Evolutionary conservation across 331 rosid genomes (phyloP).

Genomic region (Rhamnella rubrinervis): DNA sequence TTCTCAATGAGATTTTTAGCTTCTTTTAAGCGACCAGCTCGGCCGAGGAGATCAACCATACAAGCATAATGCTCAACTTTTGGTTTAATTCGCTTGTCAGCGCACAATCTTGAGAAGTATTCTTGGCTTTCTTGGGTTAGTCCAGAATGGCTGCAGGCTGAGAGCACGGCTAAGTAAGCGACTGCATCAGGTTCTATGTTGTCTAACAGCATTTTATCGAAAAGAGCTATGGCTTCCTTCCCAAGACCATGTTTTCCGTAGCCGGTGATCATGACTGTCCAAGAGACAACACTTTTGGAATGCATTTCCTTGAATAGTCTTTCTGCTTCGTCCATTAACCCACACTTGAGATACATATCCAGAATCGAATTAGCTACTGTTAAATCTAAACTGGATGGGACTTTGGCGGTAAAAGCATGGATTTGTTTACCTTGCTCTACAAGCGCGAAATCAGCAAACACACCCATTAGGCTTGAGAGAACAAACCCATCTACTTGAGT

Average conservation of each 20-base stretch:
- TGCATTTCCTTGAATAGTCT: slow-evolving; percentile 46
- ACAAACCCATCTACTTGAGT: slow-evolving; percentile 48
- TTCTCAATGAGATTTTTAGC: slow-evolving; percentile 49
- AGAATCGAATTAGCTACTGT: slow-evolving; percentile 59
- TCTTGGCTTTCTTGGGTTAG: slow-evolving; percentile 52
- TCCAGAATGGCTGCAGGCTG: slow-evolving; percentile 73
- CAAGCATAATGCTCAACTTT: slow-evolving; percentile 83
- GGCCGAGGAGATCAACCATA: slow-evolving; percentile 82
- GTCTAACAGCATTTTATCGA: slow-evolving; percentile 41
- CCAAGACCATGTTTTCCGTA: slow-evolving; percentile 68
- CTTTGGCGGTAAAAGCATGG: slow-evolving; percentile 55
- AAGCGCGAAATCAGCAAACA: slow-evolving; percentile 63
- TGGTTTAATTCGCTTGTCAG: slow-evolving; percentile 31
- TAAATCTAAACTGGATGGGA: slow-evolving; percentile 52
- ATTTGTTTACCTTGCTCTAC: slow-evolving; percentile 65
- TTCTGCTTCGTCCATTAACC: slow-evolving; percentile 47
- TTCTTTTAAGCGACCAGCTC: slow-evolving; percentile 52
- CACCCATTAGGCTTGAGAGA: slow-evolving; percentile 58
- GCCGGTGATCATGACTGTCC: slow-evolving; percentile 75
- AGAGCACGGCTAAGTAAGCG: slow-evolving; percentile 56
- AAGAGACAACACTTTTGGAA: slow-evolving; percentile 45
- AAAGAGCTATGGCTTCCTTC: slow-evolving; percentile 42
- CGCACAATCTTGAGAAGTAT: slow-evolving; percentile 44
- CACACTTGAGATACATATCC: slow-evolving; percentile 75
- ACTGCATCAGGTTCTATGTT: slow-evolving; percentile 53